These are phyloP conservation scores for Carnegiea gigantea DNA, from an alignment of 179 eudicot genomes.

Conservation along the genomic window DNA sequence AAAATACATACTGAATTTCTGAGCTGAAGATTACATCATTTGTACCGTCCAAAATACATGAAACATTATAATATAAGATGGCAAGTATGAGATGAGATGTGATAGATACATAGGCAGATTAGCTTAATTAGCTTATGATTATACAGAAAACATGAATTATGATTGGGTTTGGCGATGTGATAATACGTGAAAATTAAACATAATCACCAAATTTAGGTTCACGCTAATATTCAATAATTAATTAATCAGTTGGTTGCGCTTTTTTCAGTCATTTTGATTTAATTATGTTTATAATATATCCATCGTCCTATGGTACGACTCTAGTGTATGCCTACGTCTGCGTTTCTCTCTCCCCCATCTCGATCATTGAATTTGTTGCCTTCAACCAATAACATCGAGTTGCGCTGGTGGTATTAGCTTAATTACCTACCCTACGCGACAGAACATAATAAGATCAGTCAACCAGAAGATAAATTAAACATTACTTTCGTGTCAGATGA, in stretches of 20 bases:
- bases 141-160: background rate
- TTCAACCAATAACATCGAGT: background rate
- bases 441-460: too few species aligned
- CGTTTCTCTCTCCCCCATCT: background rate
- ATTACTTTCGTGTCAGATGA: too few species aligned
- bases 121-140: background rate
- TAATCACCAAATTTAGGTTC: too few species aligned
- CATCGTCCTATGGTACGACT: too few species aligned
- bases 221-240: background rate
- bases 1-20: background rate
- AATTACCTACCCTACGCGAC: too few species aligned
- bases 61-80: conserved; percentile 1
- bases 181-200: too few species aligned
- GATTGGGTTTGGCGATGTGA: conserved; percentile 31
- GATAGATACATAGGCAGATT: background rate
- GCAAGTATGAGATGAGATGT: conserved; percentile 3
- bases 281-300: too few species aligned
- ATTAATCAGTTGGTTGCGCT: conserved; percentile 2
- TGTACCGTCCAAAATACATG: background rate
- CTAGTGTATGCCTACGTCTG: background rate
- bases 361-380: background rate
- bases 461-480: too few species aligned
- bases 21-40: background rate
- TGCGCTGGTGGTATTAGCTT: background rate
- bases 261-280: too few species aligned